A percentile compares a stretch with the other conserved stretches of the same genome.
phyloP scores from a whole-genome alignment of 108 stramenopile species.

The Skeletonema costatum region DNA sequence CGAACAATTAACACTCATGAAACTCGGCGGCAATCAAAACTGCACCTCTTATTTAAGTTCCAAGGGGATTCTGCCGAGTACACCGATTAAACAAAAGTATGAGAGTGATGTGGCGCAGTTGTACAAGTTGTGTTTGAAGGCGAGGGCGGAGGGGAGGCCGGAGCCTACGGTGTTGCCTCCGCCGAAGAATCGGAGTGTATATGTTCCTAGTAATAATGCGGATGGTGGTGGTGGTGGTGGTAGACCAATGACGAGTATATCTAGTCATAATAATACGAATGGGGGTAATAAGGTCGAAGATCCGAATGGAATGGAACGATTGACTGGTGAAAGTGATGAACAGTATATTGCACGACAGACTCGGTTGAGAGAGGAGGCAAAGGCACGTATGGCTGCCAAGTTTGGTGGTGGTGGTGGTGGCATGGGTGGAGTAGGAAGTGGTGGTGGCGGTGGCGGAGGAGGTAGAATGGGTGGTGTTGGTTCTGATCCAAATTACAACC shows the following conservation, averaged over 20 bases:
- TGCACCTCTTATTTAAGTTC: constrained; percentile 64
- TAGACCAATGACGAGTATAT: constrained; percentile 29
- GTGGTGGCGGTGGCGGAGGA: constrained; percentile 56
- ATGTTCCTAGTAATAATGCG: not conserved
- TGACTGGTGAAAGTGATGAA: constrained; percentile 87
- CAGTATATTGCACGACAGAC: constrained; percentile 94
- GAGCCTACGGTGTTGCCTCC: constrained; percentile 74
- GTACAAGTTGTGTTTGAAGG: constrained; percentile 85
- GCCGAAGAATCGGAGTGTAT: constrained; percentile 17
- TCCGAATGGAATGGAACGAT: constrained; percentile 90
- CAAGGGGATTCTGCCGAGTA: constrained; percentile 63
- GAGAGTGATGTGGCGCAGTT: constrained; percentile 82
- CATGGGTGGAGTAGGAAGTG: constrained; percentile 65
- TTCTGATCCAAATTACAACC: constrained; percentile 78
- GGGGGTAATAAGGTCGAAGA: constrained; percentile 45
- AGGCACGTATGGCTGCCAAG: constrained; percentile 86
- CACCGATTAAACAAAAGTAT: constrained; percentile 86
- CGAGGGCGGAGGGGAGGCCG: constrained; percentile 73
- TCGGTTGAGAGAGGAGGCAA: constrained; percentile 82
- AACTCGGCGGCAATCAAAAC: constrained; percentile 81
- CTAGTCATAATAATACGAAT: constrained; percentile 33
- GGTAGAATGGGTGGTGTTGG: constrained; percentile 79
- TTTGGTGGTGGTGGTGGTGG: constrained; percentile 68
- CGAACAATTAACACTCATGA: constrained; percentile 81
- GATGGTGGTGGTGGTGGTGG: not conserved